Base-by-base conservation (phyloP, 192 early-diverging fungal genomes). In the Glomus cerebriforme region DNA sequence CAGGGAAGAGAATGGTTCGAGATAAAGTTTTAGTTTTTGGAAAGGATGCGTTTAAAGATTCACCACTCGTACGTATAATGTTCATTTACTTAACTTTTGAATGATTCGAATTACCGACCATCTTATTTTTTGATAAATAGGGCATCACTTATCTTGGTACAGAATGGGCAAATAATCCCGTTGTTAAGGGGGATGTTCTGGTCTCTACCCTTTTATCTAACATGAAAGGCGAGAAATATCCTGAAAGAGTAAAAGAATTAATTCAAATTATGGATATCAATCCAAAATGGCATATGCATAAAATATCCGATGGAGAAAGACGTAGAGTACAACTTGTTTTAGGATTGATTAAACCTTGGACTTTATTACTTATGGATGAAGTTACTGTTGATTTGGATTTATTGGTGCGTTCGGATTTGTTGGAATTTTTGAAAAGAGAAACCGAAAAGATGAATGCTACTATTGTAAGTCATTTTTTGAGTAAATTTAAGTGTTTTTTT, bases 351-450 rank as follows among this genome's bases (percentile, higher is more conserved):
- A 84, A 89, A 31, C 92, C 89, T 32, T 93, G 90, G 90, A 82
- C 88, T 10, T 68, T 95, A 2, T 80, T 95, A 8, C 81, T 95
- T 34, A 75, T 95, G 31, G 93, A 95, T 79, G 93, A 95, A 81
- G 93, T 95, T 26, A 95, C 93, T 0, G 92, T 93, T 12, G 93
- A 95, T 84, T 81, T 95, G 29, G 93, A 95, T 84, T 91, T 94
- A 5, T 82, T 94, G 15, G 93, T 93, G n/a, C 84, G 93, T 37
- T 68, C 83, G 7, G 88, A 93, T 80, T 85, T 95, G 49, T 80
- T 95, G 15, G 64, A 83, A 13, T 94, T 91, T 79, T 79, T 95
- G n/a, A 85, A 85, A 58, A 67, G 81, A 32, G 93, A 95, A 82
- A 90, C 93, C 15, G 87, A 88, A 64, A 59, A 70, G 13, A 85